Evolutionary conservation across 768 basidiomycete species (phyloP), one percentile per base, ranked within the genome.

Genomic region (Tricholoma hemisulphureum): DNA sequence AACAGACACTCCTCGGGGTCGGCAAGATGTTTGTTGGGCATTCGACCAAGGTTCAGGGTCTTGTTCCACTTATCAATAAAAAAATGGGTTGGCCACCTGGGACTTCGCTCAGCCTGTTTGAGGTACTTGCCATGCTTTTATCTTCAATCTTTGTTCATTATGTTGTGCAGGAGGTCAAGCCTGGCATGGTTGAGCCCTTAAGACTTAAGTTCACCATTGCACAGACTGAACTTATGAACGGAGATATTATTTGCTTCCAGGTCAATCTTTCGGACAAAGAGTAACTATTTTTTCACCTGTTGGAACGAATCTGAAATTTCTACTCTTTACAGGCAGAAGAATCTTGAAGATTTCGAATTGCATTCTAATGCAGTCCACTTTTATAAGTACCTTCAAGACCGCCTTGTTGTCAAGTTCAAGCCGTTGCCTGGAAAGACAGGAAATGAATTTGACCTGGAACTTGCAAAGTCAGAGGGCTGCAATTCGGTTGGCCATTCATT

Each of bases 401-500:
- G 96, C 23, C 93, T 97, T 50, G 83, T 97, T 84, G 93, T 98
- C 55, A 80, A 88, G 58, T 98, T 98, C 88, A 86, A 89, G 70
- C 93, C 97, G 21, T 93, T 91, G 74, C 83, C 82, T 61, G 94
- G 96, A 60, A 94, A 96, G 50, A 71, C 81, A 2, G 87, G 88
- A 59, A 76, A 80, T 5, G 93, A 95, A 69, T 99, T 99, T 73
- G 88, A 83, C 59, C 80, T 97, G 31, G 83, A 91, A 55, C 79
- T 99, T 50, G 96, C 93, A 79, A 98, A 98, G 84, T 98, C 98
- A 79, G 95, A 97, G 74, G 95, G 95, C 57, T 99, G 98, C 71
- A 96, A 98, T 63, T 84, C 84, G 31, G 95, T 96, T 77, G 24
- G 53, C 46, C 26, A 20, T 16, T 53, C 29, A n/a, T n/a, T n/a